Conservation (phyloP, 108 stramenopile species). For the Poteriospumella lacustris region DNA sequence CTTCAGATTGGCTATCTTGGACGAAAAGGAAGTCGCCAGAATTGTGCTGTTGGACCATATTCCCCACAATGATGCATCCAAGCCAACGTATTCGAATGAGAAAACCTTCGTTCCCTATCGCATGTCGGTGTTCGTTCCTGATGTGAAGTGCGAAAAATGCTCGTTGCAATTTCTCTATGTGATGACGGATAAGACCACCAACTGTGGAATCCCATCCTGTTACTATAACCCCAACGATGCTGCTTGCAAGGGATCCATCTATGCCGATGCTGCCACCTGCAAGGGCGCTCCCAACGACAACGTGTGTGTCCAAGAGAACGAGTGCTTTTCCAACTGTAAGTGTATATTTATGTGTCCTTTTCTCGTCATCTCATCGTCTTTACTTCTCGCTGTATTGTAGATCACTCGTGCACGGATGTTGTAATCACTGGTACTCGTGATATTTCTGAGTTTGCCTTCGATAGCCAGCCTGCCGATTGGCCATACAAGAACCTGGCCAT, state of each 20-base stretch:
- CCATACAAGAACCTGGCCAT: constrained; percentile 20
- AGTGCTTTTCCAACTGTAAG: constrained; percentile 29
- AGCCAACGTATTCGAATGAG: not conserved
- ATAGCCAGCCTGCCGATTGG: constrained; percentile 7
- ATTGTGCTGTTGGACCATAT: constrained; percentile 26
- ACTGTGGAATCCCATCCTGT: constrained; percentile 1
- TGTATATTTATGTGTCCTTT: not conserved
- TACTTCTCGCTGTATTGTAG: not conserved
- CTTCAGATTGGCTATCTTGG: constrained; percentile 26
- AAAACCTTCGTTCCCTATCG: not conserved
- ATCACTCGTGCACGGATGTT: constrained; percentile 24
- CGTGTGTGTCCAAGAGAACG: not conserved
- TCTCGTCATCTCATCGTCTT: not conserved
- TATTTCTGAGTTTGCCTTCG: constrained; percentile 11
- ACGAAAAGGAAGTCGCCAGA: constrained; percentile 20
- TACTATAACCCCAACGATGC: constrained; percentile 17
- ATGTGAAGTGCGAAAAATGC: constrained; percentile 29
- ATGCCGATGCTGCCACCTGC: not conserved
- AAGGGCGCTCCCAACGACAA: constrained; percentile 23
- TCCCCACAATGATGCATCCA: constrained; percentile 26
- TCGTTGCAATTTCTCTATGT: constrained; percentile 26
- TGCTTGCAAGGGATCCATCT: constrained; percentile 6
- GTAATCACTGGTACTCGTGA: not conserved
- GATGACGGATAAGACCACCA: constrained; percentile 29
- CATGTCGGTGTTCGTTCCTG: constrained; percentile 14